A percentile compares a stretch with the other conserved stretches of the same genome.
Conservation (phyloP, 768 basidiomycete genomes). For the Auriscalpium vulgare region DNA sequence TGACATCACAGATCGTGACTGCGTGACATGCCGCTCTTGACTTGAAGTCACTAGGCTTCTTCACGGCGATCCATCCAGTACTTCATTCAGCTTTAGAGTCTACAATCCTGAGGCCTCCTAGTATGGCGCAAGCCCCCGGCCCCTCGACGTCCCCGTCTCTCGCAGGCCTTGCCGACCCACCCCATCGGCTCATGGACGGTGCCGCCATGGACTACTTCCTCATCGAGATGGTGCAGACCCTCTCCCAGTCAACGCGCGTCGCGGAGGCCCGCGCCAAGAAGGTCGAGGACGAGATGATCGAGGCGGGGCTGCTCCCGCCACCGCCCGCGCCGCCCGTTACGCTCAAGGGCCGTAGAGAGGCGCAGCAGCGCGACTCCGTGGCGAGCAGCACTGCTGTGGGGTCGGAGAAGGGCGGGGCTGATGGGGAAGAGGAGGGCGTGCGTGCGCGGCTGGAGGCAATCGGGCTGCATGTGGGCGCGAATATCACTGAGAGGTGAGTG, state of each 20-base stretch:
- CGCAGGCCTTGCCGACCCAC: conserved; percentile 57
- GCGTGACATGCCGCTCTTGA: too few relatives aligned
- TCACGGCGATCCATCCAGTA: too few relatives aligned
- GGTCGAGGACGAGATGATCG: conserved; percentile 72
- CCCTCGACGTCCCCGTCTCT: conserved; percentile 25
- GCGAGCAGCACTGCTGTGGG: conserved; percentile 13
- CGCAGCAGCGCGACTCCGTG: conserved; percentile 30
- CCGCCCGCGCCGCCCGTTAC: conserved; percentile 34
- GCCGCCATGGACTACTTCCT: conserved; percentile 80
- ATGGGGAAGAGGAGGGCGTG: conserved; percentile 72
- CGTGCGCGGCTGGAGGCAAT: conserved; percentile 69
- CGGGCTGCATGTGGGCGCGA: conserved; percentile 80
- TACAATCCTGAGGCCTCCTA: too few relatives aligned
- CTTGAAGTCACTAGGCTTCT: too few relatives aligned
- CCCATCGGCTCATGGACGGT: conserved; percentile 51
- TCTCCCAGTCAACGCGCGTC: conserved; percentile 66
- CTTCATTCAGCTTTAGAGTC: too few relatives aligned
- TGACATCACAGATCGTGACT: too few relatives aligned
- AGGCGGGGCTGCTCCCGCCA: conserved; percentile 63
- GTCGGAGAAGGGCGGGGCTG: conserved; percentile 21
- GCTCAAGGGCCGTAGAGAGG: conserved; percentile 28
- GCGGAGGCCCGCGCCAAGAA: conserved; percentile 60
- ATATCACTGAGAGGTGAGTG: conserved; percentile 75
- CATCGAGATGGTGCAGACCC: conserved; percentile 68
- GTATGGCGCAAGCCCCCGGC: conserved; percentile 4